These are phyloP conservation scores for Petrea volubilis DNA, from an alignment of 257 asterid genomes.

Conservation along the genomic window DNA sequence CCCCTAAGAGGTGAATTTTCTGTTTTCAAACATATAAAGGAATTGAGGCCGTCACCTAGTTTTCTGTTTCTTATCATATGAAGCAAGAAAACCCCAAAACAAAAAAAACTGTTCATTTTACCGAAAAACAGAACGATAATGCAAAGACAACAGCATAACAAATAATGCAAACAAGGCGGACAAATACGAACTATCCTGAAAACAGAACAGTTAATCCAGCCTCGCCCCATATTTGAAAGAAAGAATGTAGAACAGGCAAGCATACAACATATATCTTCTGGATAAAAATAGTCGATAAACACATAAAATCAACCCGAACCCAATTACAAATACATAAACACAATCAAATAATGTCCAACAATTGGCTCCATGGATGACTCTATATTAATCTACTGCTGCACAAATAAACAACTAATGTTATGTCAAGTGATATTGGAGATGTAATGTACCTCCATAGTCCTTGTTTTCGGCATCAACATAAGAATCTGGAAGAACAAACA, in stretches of 20 bases:
- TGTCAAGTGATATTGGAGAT: not conserved
- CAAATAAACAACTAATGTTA: not conserved
- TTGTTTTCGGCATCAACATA: slow-evolving; percentile 97
- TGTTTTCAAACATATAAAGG: slow-evolving; percentile 2
- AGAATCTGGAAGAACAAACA: slow-evolving; percentile 95
- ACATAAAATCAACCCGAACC: not conserved
- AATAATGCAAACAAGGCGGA: not conserved
- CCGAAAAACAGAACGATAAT: not conserved
- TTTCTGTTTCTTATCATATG: not conserved
- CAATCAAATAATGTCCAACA: not conserved
- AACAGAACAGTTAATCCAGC: not conserved
- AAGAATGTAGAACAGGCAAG: not conserved
- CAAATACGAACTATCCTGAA: not conserved
- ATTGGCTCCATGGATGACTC: not conserved
- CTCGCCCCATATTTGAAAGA: not conserved
- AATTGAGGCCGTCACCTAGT: not conserved
- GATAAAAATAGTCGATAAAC: not conserved
- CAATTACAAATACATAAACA: not conserved
- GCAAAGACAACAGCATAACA: not conserved
- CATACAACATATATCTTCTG: not conserved
- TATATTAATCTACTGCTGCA: not conserved
- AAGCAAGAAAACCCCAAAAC: not conserved
- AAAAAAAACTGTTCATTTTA: not conserved
- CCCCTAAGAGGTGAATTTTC: no score
- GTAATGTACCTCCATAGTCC: slow-evolving; percentile 82